Base-by-base conservation (phyloP, 2,329 filamentous ascomycete genomes). In the Emergomyces orientalis region DNA sequence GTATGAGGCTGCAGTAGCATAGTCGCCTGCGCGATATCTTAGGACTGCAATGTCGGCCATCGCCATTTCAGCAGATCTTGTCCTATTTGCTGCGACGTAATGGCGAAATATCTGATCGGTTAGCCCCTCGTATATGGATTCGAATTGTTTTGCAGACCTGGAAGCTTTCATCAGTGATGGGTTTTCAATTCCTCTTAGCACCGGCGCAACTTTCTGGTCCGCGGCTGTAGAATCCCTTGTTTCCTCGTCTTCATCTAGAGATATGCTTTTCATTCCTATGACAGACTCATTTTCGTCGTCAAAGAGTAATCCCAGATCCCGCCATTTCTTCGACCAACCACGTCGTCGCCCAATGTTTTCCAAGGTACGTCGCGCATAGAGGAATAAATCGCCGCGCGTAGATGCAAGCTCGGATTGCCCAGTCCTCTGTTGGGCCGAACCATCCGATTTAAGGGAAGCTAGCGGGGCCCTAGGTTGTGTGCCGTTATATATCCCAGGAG, bases 21-120 rank as follows among this genome's bases (percentile, higher is more conserved):
- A 92, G 67, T 97, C 89, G 27, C 84, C 83, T 2, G 89, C 80
- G 64, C 89, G 84, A 68, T 88, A 94, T 70, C 93, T 92, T 59
- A 97, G 79, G 5, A 94, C 83, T 1, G 91, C 94, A 55, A 97
- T 82, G 74, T 99, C 94, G 11, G 90, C 88, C 73, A 92, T 85
- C 64, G 87, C 86, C 25, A 86, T 83, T 68, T 95, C 87, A 0
- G 89, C 87, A 8, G 90, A 89, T 68, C 95, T 88, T 0, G 81
- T 81, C 66, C 93, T 88, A 62, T 87, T 88, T 4, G 92, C 91
- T 4, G 91, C 85, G 17, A 86, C 86, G 72, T 90, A 95, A 71
- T 96, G 89, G 1, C 89, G 88, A 63, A 95, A 84, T 2, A 92
- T 87, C 65, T 89, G 87, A 68, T 94, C 88, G 8, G 90, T 96